Base-by-base conservation (phyloP, 2,329 filamentous ascomycete species). In the Paracoccidioides brasiliensis region DNA sequence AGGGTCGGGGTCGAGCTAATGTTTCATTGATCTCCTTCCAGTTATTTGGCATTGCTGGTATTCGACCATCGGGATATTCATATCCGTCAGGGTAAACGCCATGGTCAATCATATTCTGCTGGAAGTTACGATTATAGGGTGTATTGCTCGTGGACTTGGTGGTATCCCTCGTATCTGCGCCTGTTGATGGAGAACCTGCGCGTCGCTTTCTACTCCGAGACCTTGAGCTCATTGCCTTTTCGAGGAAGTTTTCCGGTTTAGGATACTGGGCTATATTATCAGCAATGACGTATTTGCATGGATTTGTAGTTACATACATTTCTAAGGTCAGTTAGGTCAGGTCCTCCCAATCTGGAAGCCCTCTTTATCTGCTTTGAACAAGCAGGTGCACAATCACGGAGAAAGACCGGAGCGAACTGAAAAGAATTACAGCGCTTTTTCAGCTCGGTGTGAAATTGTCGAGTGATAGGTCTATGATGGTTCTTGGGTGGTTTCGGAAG, bases 31-130 rank as follows among this genome's bases (percentile, higher is more conserved):
- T 56, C n/a, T 70, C 64, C 6, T 63, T 54, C 63, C 62, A 65
- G 55, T 72, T 70, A n/a, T 56, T 54, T 56, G 66, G 69, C 56
- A 62, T 59, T 50, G 63, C 32, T 12, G 66, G 58, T 38, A 56
- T 50, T 43, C 57, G 45, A 15, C 63, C 64, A 62, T 64, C 55
- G 5, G 57, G 62, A 55, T 62, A 64, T 45, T 56, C 57, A 41
- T 65, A 65, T 15, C 53, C 63, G 44, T 56, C 35, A 37, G 66
- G 59, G 53, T 2, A 22, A 22, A 22, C 22, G 22, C 22, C 22
- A 22, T 22, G 22, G 22, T 22, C 22, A 22, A 22, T 22, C 2
- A 22, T 1, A 22, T 22, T 22, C 22, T 22, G 22, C 22, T 22
- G 22, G 22, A 22, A 22, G 22, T 22, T 22, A 22, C 22, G 22